Conservation (phyloP, 345 rosid genomes). For the Dovyalis caffra region DNA sequence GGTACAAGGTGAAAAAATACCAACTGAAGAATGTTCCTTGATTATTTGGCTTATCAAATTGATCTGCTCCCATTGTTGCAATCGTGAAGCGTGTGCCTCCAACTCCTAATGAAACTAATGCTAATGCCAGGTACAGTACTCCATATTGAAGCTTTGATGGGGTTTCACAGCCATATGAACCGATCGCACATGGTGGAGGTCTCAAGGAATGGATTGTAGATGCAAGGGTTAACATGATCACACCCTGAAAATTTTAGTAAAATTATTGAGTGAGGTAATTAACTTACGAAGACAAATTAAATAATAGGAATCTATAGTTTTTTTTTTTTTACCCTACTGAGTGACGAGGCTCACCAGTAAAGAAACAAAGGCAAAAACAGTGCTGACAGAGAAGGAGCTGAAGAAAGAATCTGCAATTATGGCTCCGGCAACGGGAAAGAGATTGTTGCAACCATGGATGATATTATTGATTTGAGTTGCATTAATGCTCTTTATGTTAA, state of each 20-base stretch:
- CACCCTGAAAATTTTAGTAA: conserved; percentile 33
- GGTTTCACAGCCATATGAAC: conserved; percentile 25
- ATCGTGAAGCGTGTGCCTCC: conserved; percentile 40
- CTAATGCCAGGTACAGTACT: conserved; percentile 38
- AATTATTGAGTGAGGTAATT: too few species aligned
- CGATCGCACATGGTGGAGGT: conserved; percentile 32
- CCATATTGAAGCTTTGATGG: too few species aligned
- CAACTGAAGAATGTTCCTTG: conserved; percentile 31
- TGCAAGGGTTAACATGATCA: conserved; percentile 35
- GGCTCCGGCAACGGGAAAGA: conserved; percentile 22
- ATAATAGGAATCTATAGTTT: too few species aligned
- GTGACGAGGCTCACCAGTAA: conserved; percentile 30
- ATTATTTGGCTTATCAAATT: conserved; percentile 32
- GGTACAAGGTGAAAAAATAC: conserved; percentile 16
- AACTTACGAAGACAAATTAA: too few species aligned
- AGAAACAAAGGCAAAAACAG: conserved; percentile 12
- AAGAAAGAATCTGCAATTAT: conserved; percentile 21
- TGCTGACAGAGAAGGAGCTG: conserved; percentile 6
- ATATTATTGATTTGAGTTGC: conserved; percentile 31
- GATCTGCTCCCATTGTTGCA: conserved; percentile 49
- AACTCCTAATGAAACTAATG: conserved; percentile 27
- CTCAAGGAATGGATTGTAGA: conserved; percentile 33
- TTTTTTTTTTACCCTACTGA: too few species aligned
- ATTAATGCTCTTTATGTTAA: conserved; percentile 23
- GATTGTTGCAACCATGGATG: conserved; percentile 18